phyloP scores from a whole-genome alignment of 1,284 basidiomycete genomes.

The Dichomitus squalens region DNA sequence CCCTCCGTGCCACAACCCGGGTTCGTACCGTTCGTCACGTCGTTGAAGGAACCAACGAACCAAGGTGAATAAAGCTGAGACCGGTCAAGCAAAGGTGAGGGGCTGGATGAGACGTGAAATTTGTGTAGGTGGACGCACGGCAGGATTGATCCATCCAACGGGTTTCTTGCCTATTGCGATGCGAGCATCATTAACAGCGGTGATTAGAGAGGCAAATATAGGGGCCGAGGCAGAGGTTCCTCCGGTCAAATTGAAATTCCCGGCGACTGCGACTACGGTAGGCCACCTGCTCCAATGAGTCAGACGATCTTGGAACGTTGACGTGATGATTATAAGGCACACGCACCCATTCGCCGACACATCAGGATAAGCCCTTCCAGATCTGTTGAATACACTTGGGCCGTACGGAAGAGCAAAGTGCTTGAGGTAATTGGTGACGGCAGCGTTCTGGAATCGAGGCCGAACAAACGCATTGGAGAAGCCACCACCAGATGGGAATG shows the following conservation, averaged over 20 bases:
- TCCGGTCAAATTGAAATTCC: slow-evolving; percentile 25
- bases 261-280: slow-evolving; percentile 33
- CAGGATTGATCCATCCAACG: slow-evolving; percentile 62
- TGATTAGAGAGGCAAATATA: slow-evolving; percentile 48
- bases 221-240: slow-evolving; percentile 26
- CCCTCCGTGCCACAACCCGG: slow-evolving; percentile 27
- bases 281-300: slow-evolving; percentile 32
- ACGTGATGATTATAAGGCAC: slow-evolving; percentile 25
- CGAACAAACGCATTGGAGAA: slow-evolving; percentile 24
- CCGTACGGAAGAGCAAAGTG: slow-evolving; percentile 16
- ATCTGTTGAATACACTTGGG: slow-evolving; percentile 18
- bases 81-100: slow-evolving; percentile 3
- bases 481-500: slow-evolving; percentile 22
- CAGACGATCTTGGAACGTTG: background rate
- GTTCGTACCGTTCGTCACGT: slow-evolving; percentile 39
- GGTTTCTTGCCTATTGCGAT: slow-evolving; percentile 42
- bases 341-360: slow-evolving; percentile 34
- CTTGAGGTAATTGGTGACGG: slow-evolving; percentile 16
- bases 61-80: slow-evolving; percentile 32
- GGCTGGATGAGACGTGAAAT: too few relatives aligned
- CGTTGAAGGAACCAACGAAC: slow-evolving; percentile 39
- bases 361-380: slow-evolving; percentile 25
- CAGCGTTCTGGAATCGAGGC: slow-evolving; percentile 16
- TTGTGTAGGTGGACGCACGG: slow-evolving; percentile 5
- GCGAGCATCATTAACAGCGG: slow-evolving; percentile 63